Conservation (phyloP, 2,329 filamentous ascomycete genomes). For the Domatiomyces catenatus region DNA sequence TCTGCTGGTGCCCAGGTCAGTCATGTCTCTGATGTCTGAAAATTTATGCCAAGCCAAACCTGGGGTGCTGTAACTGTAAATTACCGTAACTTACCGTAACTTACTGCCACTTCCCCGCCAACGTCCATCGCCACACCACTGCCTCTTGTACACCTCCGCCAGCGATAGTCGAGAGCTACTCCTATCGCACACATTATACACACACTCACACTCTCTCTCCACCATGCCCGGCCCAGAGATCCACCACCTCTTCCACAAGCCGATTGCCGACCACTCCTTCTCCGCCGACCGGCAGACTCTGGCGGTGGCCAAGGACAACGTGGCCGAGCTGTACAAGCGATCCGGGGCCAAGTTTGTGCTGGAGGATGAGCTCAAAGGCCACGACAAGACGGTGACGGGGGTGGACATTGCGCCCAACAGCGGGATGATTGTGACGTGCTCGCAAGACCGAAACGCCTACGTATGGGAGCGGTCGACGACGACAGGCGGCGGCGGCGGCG, state of each 20-base stretch:
- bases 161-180: constrained; percentile 96
- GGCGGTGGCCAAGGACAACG: constrained; percentile 78
- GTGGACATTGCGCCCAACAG: constrained; percentile 86
- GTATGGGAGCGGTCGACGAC: constrained; percentile 91
- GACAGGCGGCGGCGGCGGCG: too few species aligned
- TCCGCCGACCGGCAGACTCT: constrained; percentile 77
- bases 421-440: constrained; percentile 93
- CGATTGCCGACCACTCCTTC: constrained; percentile 96
- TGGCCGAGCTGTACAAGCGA: constrained; percentile 72
- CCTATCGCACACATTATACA: constrained; percentile 46
- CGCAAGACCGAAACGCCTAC: constrained; percentile 93
- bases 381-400: constrained; percentile 92
- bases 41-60: neutral
- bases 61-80: neutral
- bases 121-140: neutral
- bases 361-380: constrained; percentile 84
- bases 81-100: neutral
- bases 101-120: neutral
- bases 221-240: constrained; percentile 76
- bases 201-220: constrained; percentile 9
- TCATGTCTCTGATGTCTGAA: neutral
- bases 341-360: constrained; percentile 62
- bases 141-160: neutral
- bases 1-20: neutral
- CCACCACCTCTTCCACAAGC: constrained; percentile 90